Base-by-base conservation (phyloP, 2,329 filamentous ascomycete species). In the Cladosporium cucumerinum region DNA sequence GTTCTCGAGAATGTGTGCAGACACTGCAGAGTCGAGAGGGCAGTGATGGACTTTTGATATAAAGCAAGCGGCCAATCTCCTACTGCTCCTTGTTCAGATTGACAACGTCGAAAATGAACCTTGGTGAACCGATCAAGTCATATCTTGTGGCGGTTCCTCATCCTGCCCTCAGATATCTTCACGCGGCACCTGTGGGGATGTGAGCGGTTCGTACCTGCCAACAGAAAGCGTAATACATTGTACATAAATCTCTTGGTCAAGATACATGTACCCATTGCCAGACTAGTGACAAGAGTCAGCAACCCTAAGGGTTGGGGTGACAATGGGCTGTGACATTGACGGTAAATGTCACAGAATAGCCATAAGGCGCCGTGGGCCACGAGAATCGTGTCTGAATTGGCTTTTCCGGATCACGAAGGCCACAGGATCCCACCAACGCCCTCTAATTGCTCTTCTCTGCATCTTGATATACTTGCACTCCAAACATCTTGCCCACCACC, bases 401-500 rank as follows among this genome's bases (percentile, higher is more conserved):
- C n/a, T 5, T 21, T 2, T 46, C 39, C 39, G 3, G 39, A 23
- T 21, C 8, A 10, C 14, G 23, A 23, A 46, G 39, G 3, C 10
- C 39, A 46, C n/a, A 46, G n/a, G 12, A 23, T 11, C 5, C 39
- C n/a, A 46, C 12, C 39, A 46, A 10, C 39, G 12, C n/a, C 39
- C n/a, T 21, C 10, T 46, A 75, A 46, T 73, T 68, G 63, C 66
- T 66, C 68, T 73, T 69, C 23, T 62, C 55, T 11, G 67, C 68
- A 18, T 63, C 68, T 60, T 64, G 62, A 67, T 76, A 76, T 11
- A 76, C 74, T 21, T 72, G 68, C 23, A 76, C 74, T 10, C 68
- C 72, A 66, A 75, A 76, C 21, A 75, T 51, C 67, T 64, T 73
- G 23, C 69, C 67, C 1, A 76, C 74, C 49, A 71, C 68, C 75